Conservation (phyloP, 1,139 yeast species). For the Schwanniomyces etchellsii region DNA sequence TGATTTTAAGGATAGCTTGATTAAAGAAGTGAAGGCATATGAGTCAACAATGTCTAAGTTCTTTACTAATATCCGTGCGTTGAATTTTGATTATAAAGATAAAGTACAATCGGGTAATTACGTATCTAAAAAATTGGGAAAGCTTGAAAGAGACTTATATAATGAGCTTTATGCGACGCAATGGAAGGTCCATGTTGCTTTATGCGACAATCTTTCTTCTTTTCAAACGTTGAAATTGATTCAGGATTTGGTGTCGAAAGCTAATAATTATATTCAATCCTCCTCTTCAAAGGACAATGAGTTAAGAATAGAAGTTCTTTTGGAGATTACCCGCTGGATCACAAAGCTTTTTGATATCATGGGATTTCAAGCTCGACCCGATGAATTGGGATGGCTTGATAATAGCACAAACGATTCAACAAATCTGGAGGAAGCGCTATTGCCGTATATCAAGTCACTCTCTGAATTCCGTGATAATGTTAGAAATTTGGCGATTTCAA, state of each 20-base stretch:
- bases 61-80: slow-evolving; percentile 79
- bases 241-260: slow-evolving; percentile 60
- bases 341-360: slow-evolving; percentile 63
- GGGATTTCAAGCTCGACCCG: slow-evolving; percentile 71
- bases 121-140: slow-evolving; percentile 50
- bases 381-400: slow-evolving; percentile 75
- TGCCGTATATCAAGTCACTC: slow-evolving; percentile 77
- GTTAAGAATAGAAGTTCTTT: slow-evolving; percentile 60
- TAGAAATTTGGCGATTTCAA: slow-evolving; percentile 65
- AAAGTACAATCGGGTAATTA: slow-evolving; percentile 39
- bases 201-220: slow-evolving; percentile 83
- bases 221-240: slow-evolving; percentile 66
- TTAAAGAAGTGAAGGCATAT: slow-evolving; percentile 68
- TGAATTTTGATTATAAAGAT: slow-evolving; percentile 55
- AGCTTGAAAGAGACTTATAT: slow-evolving; percentile 50
- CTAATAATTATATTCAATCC: slow-evolving; percentile 65
- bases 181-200: slow-evolving; percentile 64
- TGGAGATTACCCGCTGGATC: slow-evolving; percentile 62
- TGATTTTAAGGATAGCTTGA: slow-evolving; percentile 80
- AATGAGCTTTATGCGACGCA: slow-evolving; percentile 50
- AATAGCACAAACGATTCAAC: slow-evolving; percentile 9
- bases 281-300: slow-evolving; percentile 39
- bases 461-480: slow-evolving; percentile 79
- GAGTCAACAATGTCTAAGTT: slow-evolving; percentile 76
- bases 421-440: slow-evolving; percentile 53